These are phyloP conservation scores for Phoma sp. DNA, from an alignment of 2,329 filamentous ascomycete genomes.

Conservation along the genomic window DNA sequence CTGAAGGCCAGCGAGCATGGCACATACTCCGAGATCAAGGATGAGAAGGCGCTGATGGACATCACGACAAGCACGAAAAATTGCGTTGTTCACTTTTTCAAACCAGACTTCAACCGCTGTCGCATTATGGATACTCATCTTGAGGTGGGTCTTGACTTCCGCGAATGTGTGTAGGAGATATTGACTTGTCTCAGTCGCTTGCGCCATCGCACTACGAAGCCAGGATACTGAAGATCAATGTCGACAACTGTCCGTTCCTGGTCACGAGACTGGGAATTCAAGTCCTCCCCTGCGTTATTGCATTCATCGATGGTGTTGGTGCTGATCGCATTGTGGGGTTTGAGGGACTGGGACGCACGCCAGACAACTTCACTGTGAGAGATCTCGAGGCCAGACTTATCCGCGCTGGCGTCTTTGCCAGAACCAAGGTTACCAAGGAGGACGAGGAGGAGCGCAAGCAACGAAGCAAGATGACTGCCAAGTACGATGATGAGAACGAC, in stretches of 20 bases:
- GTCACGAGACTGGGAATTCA: slow-evolving; percentile 64
- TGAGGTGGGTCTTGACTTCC: slow-evolving; percentile 39
- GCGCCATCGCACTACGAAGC: slow-evolving; percentile 65
- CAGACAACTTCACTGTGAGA: slow-evolving; percentile 60
- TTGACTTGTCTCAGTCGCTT: slow-evolving; percentile 47
- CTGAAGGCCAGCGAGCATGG: slow-evolving; percentile 60
- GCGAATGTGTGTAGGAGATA: background rate
- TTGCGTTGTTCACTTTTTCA: slow-evolving; percentile 68
- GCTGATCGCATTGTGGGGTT: slow-evolving; percentile 65
- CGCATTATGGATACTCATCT: slow-evolving; percentile 67
- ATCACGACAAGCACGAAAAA: slow-evolving; percentile 64
- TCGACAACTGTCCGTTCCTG: slow-evolving; percentile 65
- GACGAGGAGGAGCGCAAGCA: slow-evolving; percentile 42
- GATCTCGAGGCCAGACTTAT: slow-evolving; percentile 62
- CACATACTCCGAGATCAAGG: slow-evolving; percentile 61
- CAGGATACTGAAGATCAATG: slow-evolving; percentile 63
- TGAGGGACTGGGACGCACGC: slow-evolving; percentile 61
- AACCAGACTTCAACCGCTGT: slow-evolving; percentile 68
- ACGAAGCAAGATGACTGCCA: slow-evolving; percentile 38
- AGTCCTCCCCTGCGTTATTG: slow-evolving; percentile 64
- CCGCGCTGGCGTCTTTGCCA: slow-evolving; percentile 57
- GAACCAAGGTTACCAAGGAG: slow-evolving; percentile 58
- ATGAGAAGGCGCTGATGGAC: slow-evolving; percentile 64
- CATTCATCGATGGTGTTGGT: slow-evolving; percentile 61
- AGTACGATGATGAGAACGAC: slow-evolving; percentile 53